Evolutionary conservation across 2,329 filamentous ascomycete genomes (phyloP), one percentile per base, ranked within the genome.

Genomic region (Pestalotiopsis sp.): DNA sequence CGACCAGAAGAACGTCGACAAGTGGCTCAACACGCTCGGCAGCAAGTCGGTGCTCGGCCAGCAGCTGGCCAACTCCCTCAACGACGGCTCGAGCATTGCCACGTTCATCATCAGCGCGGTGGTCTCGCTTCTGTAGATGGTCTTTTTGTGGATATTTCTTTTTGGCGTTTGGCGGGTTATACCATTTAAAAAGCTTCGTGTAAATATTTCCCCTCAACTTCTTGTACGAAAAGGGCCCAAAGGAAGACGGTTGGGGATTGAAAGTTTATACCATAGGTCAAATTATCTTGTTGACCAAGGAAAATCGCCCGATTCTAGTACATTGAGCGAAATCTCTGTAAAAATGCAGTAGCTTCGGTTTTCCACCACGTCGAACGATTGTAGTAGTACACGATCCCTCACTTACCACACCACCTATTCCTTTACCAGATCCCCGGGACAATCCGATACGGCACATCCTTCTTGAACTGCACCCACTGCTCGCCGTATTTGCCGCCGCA

Each of bases 381-480:
- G 30, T 30, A 7, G 7, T 30, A 30, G 30, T 30, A 30, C 30
- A 30, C 7, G 30, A 30, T 30, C 30, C 30, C 30, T 30, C 30
- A 9, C 7, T 30, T 9, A 30, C 30, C 30, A 2, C 30, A 7
- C 1, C 30, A 59, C 11, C 59, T 62, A 13, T 5, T 13, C 9
- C 22, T 14, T 70, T 66, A 81, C 67, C 78, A 83, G 4, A 83
- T 68, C 0, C 80, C 77, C 0, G 80, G 81, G 5, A 82, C 55
- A 57, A 82, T 71, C 63, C 71, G 67, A 68, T 75, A 82, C 30
- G 75, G 76, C 11, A 81, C 79, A 30, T 81, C 77, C 68, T 68
- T 70, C 75, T 79, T 79, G 68, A 81, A 82, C 67, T 73, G 70
- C 6, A 61, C 68, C 81, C 81, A 83, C 73, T 81, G 78, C 71